Base-by-base conservation (phyloP, 2,329 filamentous ascomycete species). In the Aspergillus sergii region DNA sequence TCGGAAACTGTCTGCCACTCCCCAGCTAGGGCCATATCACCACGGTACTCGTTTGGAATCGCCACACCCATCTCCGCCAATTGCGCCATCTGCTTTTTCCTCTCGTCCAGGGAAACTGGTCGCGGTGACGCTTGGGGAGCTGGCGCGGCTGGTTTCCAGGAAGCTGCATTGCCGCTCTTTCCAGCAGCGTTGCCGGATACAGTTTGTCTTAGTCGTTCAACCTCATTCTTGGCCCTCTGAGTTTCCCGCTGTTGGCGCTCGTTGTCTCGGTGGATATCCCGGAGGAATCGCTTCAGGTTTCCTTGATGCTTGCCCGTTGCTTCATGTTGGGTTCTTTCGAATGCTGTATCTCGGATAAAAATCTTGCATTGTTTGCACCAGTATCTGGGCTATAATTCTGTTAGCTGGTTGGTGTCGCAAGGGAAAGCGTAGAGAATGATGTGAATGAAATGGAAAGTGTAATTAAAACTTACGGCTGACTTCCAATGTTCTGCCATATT, bases 401-500 rank as follows among this genome's bases (percentile, higher is more conserved):
- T 78, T 62, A 76, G 72, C 46, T 59, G 26, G 30, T 14, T 12
- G 34, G 43, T 32, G 48, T 12, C 14, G n/a, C 34, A 19, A 16
- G 7, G 9, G 32, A 51, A 28, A 16, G 23, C n/a, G 16, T n/a
- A n/a, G 39, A 46, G 4, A 46, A 46, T 46, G n/a, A 46, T 23
- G 43, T 10, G 8, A 30, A 50, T 16, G 26, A 50, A 50, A 19
- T 50, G 16, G 26, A 50, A 19, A 16, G 36, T 19, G 11, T 30
- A 6, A 11, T 21, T 32, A 34, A 48, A 48, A 64, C 82, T 78
- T 76, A 88, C 86, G 39, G 94, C 97, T 23, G 94, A 97, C 78
- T 98, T 98, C 95, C 95, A 98, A 81, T 97, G 96, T 84, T 98
- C 95, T 0, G 95, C 90, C 95, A 99, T 98, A 30, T 28, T 43